These are phyloP conservation scores for Raffaelea arxii DNA, from an alignment of 2,329 filamentous ascomycete genomes.

Conservation along the genomic window DNA sequence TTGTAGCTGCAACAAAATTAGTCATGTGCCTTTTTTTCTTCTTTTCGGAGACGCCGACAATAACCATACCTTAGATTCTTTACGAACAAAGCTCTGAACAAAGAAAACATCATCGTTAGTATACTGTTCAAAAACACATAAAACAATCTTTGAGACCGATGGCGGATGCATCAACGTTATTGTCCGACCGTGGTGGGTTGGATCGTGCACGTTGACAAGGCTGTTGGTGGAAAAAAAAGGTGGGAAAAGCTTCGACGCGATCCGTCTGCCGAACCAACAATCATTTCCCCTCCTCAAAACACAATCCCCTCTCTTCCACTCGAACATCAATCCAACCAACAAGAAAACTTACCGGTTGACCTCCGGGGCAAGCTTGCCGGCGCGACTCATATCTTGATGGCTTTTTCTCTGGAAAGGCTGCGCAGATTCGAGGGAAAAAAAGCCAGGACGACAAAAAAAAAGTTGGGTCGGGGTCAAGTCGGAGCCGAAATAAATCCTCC, in stretches of 20 bases:
- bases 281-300: not conserved
- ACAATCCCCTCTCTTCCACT: too few species aligned
- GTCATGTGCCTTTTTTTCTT: conserved; percentile 13
- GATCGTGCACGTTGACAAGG: too few species aligned
- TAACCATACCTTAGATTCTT: conserved; percentile 93
- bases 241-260: too few species aligned
- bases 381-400: conserved; percentile 84
- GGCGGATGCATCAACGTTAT: not conserved
- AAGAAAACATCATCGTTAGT: conserved; percentile 14
- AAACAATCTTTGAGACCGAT: not conserved
- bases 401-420: not conserved
- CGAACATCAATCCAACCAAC: not conserved
- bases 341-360: conserved; percentile 71
- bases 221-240: too few species aligned
- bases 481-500: not conserved
- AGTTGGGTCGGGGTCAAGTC: too few species aligned
- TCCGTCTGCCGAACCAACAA: too few species aligned
- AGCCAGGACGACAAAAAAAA: not conserved
- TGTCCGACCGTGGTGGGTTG: too few species aligned
- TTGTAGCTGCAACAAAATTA: conserved; percentile 62
- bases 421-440: not conserved
- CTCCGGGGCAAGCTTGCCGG: conserved; percentile 96
- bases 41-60: conserved; percentile 44
- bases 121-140: conserved; percentile 7
- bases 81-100: conserved; percentile 89